Conservation (phyloP, 1,284 basidiomycete species). For the Malassezia japonica region DNA sequence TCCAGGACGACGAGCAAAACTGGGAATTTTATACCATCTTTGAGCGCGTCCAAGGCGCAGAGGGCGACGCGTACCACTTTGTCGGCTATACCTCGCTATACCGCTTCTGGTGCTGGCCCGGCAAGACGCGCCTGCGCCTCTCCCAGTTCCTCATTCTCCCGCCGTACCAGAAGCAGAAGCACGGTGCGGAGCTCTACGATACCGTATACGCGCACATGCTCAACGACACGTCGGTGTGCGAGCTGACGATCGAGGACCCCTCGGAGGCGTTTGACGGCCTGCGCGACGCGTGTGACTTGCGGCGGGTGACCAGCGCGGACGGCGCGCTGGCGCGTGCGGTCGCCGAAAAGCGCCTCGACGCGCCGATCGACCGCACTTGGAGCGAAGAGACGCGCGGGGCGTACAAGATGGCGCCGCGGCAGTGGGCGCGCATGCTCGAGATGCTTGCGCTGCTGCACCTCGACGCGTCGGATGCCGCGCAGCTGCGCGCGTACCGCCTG, state of each 20-base stretch:
- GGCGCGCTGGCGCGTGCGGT: constrained; percentile 22
- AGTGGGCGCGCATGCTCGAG: constrained; percentile 82
- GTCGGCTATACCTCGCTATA: constrained; percentile 35
- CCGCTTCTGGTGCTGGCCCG: constrained; percentile 37
- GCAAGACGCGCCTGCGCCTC: constrained; percentile 22
- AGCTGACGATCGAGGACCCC: constrained; percentile 92
- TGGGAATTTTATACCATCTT: constrained; percentile 50
- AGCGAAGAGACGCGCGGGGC: constrained; percentile 66
- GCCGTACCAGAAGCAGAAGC: constrained; percentile 78
- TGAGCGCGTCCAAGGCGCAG: constrained; percentile 19
- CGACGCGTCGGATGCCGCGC: constrained; percentile 57
- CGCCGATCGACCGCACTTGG: constrained; percentile 70
- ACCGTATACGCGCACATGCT: constrained; percentile 73
- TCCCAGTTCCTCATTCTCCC: constrained; percentile 86
- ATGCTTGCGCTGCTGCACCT: constrained; percentile 75
- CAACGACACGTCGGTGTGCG: constrained; percentile 61
- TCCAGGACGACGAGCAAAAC: constrained; percentile 55
- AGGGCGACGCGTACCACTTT: constrained; percentile 63
- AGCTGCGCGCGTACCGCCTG: constrained; percentile 62
- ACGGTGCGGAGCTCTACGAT: constrained; percentile 63
- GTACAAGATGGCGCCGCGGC: constrained; percentile 84
- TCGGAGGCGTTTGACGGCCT: constrained; percentile 91
- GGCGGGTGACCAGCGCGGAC: constrained; percentile 55
- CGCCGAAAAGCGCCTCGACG: constrained; percentile 55
- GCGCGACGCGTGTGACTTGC: constrained; percentile 80